Evolutionary conservation across 2,329 filamentous ascomycete species (phyloP).

Genomic region (Ophiosphaerella korrae): DNA sequence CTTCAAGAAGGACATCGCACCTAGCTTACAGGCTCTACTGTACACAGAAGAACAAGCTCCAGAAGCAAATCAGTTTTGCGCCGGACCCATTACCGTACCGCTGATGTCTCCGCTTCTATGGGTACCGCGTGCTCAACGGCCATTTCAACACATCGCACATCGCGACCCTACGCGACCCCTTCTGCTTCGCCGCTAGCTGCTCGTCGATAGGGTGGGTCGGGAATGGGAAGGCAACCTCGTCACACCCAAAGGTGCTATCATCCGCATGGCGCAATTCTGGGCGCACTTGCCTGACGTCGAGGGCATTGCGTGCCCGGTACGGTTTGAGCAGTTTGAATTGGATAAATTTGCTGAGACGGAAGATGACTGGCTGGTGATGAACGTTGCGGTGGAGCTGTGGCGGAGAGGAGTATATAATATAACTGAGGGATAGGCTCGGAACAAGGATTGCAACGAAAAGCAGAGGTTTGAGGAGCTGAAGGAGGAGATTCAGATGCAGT

Average conservation of each 20-base stretch:
- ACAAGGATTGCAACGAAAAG: conserved; percentile 19
- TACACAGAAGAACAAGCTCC: conserved; percentile 7
- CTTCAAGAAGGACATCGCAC: conserved; percentile 25
- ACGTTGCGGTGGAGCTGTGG: conserved; percentile 10
- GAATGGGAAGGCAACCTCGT: conserved; percentile 20
- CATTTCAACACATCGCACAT: conserved; percentile 14
- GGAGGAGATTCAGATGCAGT: conserved; percentile 15
- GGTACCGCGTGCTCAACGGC: conserved; percentile 14
- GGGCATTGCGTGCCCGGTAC: conserved; percentile 12
- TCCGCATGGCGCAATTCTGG: conserved; percentile 4
- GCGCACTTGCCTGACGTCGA: conserved; percentile 15
- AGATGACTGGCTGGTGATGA: conserved; percentile 17
- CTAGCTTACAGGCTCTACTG: conserved; percentile 11
- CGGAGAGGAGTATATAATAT: conserved; percentile 17
- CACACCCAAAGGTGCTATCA: conserved; percentile 12
- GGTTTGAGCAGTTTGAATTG: conserved; percentile 16
- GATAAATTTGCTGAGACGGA: conserved; percentile 14
- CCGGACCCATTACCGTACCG: conserved; percentile 31
- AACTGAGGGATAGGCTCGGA: conserved; percentile 19
- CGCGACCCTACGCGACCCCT: conserved; percentile 16
- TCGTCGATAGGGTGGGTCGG: conserved; percentile 19
- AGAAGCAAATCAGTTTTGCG: conserved; percentile 18
- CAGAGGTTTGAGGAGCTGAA: conserved; percentile 11
- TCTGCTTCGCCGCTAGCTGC: conserved; percentile 18
- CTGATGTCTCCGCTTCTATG: conserved; percentile 16